Base-by-base conservation (phyloP, 495 filamentous ascomycete species). In the Trichoderma gamsii region DNA sequence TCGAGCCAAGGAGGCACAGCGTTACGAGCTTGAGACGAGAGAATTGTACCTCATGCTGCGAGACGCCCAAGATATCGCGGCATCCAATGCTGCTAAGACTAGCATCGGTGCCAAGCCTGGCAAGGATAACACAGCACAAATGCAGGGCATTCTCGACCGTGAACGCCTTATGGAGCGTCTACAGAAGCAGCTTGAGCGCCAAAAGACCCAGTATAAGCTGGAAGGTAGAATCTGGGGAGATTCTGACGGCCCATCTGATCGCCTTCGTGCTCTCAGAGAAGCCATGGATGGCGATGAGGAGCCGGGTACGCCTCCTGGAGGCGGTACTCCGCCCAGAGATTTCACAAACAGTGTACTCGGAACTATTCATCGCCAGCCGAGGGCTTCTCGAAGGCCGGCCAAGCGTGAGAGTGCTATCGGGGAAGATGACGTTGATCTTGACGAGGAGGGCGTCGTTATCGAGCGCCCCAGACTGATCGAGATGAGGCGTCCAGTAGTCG, bases 31-130 rank as follows among this genome's bases (percentile, higher is more conserved):
- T 32, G 95, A 99, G 76, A 98, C 96, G 0, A 85, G 95, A 72
- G 95, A 99, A 79, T 81, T 99, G 13, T 99, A 98, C 79, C 89
- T 99, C 49, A 99, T 99, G 95, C 89, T 99, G 65, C 87, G 96
- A 66, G 95, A 99, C 78, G 95, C 95, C 38, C 95, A 99, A 77
- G 95, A 99, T 76, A 91, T 96, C 70, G 94, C 95, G 49, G 93
- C 90, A 18, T 89, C 89, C 5, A 89, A 92, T 73, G 91, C 92
- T 64, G 90, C 89, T 70, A 93, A 93, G 79, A 21, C 25, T 9
- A 61, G 56, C 59, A 81, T 82, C 68, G 82, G 80, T 23, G 83
- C 80, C 63, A 82, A 83, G 70, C 73, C 86, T 18, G 83, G 79
- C 43, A 84, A 86, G 11, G 82, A 84, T 4, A 87, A 90, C 74